phyloP scores from a whole-genome alignment of 106 monocot genomes.

The Dendrobium catenatum region DNA sequence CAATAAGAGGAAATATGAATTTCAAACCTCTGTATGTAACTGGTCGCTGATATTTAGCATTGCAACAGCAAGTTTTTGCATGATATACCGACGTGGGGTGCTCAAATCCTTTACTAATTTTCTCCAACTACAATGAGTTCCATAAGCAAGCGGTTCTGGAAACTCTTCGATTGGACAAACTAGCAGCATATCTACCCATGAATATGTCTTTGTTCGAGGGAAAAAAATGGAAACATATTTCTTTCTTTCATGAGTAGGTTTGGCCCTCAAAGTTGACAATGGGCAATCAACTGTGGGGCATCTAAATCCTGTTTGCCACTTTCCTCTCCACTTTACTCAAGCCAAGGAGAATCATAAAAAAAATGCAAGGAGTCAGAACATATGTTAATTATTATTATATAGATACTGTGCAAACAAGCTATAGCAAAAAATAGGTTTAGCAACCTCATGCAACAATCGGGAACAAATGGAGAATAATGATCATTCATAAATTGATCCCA shows the following conservation, averaged over 20 bases:
- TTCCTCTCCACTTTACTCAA: constrained; percentile 90
- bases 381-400: not conserved
- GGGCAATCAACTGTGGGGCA: constrained; percentile 73
- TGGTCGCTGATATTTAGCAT: constrained; percentile 61
- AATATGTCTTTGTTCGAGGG: constrained; percentile 75
- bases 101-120: constrained; percentile 67
- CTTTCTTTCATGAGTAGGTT: constrained; percentile 88
- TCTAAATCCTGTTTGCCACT: constrained; percentile 87
- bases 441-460: not conserved
- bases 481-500: not conserved
- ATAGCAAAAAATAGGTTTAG: not conserved
- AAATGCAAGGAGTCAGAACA: constrained; percentile 1
- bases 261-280: constrained; percentile 69
- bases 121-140: constrained; percentile 74
- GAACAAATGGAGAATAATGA: not conserved
- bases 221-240: constrained; percentile 74
- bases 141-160: constrained; percentile 68
- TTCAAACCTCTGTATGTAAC: constrained; percentile 68
- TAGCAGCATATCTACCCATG: constrained; percentile 80
- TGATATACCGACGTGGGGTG: constrained; percentile 44
- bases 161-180: constrained; percentile 55
- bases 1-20: not conserved
- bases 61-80: constrained; percentile 67
- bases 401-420: not conserved
- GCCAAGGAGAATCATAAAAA: constrained; percentile 7